Percentiles rank a stretch among this genome's conserved stretches.
These are phyloP conservation scores for Hippophae rhamnoides DNA, from an alignment of 306 rosid species.

Conservation along the genomic window DNA sequence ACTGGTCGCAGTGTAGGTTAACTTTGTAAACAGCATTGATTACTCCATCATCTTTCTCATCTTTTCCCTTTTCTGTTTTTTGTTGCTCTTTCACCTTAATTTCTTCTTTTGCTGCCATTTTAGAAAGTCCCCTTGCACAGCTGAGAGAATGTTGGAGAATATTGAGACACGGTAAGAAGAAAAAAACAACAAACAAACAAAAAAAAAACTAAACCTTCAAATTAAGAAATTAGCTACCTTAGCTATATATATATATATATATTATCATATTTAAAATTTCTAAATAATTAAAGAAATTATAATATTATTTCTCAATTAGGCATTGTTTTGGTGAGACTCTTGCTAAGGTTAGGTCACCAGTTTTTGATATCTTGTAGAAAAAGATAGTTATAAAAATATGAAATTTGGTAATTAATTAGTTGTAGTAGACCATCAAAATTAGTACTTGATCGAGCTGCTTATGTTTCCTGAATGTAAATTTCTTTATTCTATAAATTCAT, in stretches of 20 bases:
- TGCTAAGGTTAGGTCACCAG: slow-evolving; percentile 1
- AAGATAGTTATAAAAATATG: not conserved
- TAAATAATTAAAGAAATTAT: not conserved
- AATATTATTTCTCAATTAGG: not conserved
- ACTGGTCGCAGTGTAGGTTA: slow-evolving; percentile 64
- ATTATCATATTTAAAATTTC: too few relatives aligned
- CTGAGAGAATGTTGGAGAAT: not conserved
- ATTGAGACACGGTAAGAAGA: not conserved
- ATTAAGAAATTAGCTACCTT: too few relatives aligned
- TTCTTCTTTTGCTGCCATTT: slow-evolving; percentile 40
- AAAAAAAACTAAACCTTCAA: too few relatives aligned
- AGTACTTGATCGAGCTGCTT: too few relatives aligned
- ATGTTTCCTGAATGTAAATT: too few relatives aligned
- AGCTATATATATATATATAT: too few relatives aligned
- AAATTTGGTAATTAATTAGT: not conserved
- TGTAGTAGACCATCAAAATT: not conserved
- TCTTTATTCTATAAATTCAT: too few relatives aligned
- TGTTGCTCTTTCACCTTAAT: slow-evolving; percentile 18
- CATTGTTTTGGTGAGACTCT: slow-evolving; percentile 13
- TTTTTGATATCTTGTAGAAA: not conserved
- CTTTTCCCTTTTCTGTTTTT: not conserved
- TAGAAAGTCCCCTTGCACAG: not conserved
- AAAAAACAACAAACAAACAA: not conserved
- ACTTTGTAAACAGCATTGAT: slow-evolving; percentile 72
- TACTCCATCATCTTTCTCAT: slow-evolving; percentile 20